These are phyloP conservation scores for Ilex paraguariensis DNA, from an alignment of 305 asterid species.

Conservation along the genomic window DNA sequence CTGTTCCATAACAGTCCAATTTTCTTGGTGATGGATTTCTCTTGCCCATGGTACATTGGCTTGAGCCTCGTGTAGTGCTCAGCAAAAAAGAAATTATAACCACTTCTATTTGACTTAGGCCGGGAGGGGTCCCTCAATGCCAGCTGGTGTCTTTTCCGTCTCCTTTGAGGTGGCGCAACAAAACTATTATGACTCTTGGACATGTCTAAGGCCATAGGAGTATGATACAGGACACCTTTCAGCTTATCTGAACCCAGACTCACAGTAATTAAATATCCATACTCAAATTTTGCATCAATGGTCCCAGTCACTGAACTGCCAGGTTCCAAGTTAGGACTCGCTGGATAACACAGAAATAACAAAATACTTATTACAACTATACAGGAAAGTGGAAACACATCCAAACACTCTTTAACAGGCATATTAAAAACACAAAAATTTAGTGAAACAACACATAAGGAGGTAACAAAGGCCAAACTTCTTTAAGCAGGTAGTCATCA, in stretches of 20 bases:
- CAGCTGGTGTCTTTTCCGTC: constrained; percentile 47
- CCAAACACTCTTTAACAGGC: background rate
- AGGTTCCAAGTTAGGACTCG: constrained; percentile 36
- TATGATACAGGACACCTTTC: constrained; percentile 82
- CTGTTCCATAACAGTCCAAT: constrained; percentile 79
- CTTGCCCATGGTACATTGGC: constrained; percentile 81
- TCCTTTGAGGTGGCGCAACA: constrained; percentile 29
- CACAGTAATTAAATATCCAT: constrained; percentile 79
- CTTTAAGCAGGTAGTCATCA: too few species aligned
- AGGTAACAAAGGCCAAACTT: too few species aligned
- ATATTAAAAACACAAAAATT: background rate
- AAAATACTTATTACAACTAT: constrained; percentile 10
- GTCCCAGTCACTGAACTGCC: constrained; percentile 70
- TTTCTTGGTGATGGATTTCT: constrained; percentile 71
- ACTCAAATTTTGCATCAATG: constrained; percentile 82
- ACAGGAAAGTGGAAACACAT: background rate
- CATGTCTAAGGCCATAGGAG: constrained; percentile 29
- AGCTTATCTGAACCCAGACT: constrained; percentile 57
- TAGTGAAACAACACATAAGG: background rate
- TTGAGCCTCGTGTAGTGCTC: constrained; percentile 77
- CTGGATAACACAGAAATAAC: constrained; percentile 38
- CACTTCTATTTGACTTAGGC: constrained; percentile 76
- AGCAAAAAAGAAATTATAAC: constrained; percentile 85
- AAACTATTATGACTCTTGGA: constrained; percentile 27
- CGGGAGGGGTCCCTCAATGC: constrained; percentile 56